phyloP scores from a whole-genome alignment of 1,139 yeast species.

The Saccharomyces hybrid region DNA sequence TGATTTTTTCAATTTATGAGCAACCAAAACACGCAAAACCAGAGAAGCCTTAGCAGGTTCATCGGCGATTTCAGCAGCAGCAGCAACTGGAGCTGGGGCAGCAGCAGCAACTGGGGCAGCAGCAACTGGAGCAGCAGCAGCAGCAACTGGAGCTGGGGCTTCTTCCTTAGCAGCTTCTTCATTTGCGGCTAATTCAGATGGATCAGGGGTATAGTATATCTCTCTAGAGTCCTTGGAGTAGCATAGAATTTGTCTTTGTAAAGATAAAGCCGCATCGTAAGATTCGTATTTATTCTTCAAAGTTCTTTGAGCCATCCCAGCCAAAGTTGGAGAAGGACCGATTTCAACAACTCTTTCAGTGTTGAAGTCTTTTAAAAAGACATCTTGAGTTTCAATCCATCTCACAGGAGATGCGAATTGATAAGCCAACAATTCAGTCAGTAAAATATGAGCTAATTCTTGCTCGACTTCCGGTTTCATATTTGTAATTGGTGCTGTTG shows the following conservation, averaged over 20 bases:
- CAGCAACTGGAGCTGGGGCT: constrained; percentile 34
- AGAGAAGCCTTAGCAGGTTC: constrained; percentile 82
- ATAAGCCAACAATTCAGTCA: constrained; percentile 93
- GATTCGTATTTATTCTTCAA: constrained; percentile 94
- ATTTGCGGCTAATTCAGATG: constrained; percentile 37
- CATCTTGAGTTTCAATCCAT: constrained; percentile 99
- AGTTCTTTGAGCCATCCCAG: constrained; percentile 98
- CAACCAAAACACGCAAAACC: constrained; percentile 81
- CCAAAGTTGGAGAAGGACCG: constrained; percentile 97
- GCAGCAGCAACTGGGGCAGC: constrained; percentile 41
- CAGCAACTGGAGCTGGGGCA: constrained; percentile 50
- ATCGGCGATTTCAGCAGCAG: constrained; percentile 75
- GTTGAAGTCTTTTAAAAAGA: constrained; percentile 84
- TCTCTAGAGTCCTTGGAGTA: constrained; percentile 94
- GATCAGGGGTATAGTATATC: constrained; percentile 89
- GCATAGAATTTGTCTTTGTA: constrained; percentile 93
- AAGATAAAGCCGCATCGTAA: constrained; percentile 92
- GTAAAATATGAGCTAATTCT: constrained; percentile 87
- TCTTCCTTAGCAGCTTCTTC: constrained; percentile 35
- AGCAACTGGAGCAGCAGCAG: constrained; percentile 38
- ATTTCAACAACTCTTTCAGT: constrained; percentile 96
- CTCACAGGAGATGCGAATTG: constrained; percentile 99
- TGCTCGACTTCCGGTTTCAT: constrained; percentile 99
- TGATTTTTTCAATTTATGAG: constrained; percentile 89
- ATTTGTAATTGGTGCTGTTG: constrained; percentile 10